Evolutionary conservation across 192 early-diverging fungal species (phyloP), one percentile per base, ranked within the genome.

Genomic region (Obelidium mucronatum): DNA sequence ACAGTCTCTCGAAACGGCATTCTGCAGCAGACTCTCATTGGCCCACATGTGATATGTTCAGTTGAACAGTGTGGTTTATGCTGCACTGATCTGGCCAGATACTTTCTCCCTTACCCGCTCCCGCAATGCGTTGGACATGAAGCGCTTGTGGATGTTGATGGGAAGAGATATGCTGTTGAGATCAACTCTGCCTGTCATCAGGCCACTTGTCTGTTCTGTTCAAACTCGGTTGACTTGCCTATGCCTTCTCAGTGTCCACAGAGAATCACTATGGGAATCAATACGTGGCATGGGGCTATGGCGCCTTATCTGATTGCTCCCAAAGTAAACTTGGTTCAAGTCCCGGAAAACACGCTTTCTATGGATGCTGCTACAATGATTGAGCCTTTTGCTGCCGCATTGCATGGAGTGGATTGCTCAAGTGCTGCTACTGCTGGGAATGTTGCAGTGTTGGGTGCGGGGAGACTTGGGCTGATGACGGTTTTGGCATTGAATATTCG

Each of bases 61-160:
- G 42, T 44, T 44, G 5, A 11, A 17, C 42, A 44, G 42, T 75
- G 74, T 28, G 74, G 74, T 2, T 42, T 75, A 19, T 75, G 74
- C 44, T 58, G 62, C 63, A 75, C 76, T 0, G 76, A 77, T 34
- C 40, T 33, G 19, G 76, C 76, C 17, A 51, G 76, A 30, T 40
- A 30, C 6, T 77, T 76, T 40, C 54, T 77, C 24, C 76, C 76
- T 2, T 77, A 51, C 24, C 51, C 73, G 19, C 59, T 77, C 28
- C 76, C 76, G 6, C 76, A 77, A 44, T 52, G 63, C 8, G 42
- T 75, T 24, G 76, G 76, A 3, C 76, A 77, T 40, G 76, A 77
- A 40, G 59, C 66, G 6, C 52, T 77, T 35, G 76, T 69, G n/a
- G 26, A 11, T 24, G 15, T 34, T 42, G 40, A 53, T 11, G 31